Percentiles rank a stretch among this genome's conserved stretches.
Evolutionary conservation across 2,329 filamentous ascomycete genomes (phyloP).

Genomic region (Rhynchosporium graminicola): DNA sequence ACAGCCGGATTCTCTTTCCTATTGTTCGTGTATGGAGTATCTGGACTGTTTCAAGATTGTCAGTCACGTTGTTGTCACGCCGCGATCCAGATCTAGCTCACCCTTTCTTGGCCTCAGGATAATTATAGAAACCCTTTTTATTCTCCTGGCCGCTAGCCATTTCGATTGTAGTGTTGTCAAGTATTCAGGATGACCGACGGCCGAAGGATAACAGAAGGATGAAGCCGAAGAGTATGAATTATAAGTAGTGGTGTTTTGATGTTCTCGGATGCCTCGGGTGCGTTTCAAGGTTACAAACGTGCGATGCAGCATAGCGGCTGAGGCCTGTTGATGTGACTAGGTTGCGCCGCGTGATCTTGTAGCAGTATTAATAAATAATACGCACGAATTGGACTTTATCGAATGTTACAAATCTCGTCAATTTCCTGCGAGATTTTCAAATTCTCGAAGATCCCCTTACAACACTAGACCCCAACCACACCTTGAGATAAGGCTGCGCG

Average conservation of each 20-base stretch:
- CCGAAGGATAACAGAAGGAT: not conserved
- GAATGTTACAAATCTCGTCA: no score
- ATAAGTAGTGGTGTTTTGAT: constrained; percentile 4
- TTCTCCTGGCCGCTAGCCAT: constrained; percentile 20
- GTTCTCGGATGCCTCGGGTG: constrained; percentile 8
- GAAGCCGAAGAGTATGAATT: not conserved
- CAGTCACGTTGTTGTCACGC: constrained; percentile 12
- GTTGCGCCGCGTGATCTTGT: constrained; percentile 1
- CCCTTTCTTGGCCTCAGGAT: constrained; percentile 25
- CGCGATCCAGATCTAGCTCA: not conserved
- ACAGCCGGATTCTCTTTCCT: constrained; percentile 28
- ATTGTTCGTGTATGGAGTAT: constrained; percentile 27
- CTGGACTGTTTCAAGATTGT: constrained; percentile 19
- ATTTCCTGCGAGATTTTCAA: not conserved
- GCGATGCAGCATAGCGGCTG: not conserved
- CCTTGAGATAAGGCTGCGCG: no score
- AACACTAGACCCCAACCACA: no score
- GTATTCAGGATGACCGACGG: not conserved
- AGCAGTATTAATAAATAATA: no score
- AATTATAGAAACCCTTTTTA: constrained; percentile 20
- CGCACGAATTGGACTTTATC: no score
- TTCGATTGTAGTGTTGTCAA: not conserved
- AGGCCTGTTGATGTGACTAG: constrained; percentile 13
- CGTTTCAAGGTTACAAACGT: constrained; percentile 7
- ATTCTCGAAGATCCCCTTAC: no score